Evolutionary conservation across 139 green algal genomes (phyloP), one percentile per base, ranked within the genome.

Genomic region (Tetradesmus obliquus): DNA sequence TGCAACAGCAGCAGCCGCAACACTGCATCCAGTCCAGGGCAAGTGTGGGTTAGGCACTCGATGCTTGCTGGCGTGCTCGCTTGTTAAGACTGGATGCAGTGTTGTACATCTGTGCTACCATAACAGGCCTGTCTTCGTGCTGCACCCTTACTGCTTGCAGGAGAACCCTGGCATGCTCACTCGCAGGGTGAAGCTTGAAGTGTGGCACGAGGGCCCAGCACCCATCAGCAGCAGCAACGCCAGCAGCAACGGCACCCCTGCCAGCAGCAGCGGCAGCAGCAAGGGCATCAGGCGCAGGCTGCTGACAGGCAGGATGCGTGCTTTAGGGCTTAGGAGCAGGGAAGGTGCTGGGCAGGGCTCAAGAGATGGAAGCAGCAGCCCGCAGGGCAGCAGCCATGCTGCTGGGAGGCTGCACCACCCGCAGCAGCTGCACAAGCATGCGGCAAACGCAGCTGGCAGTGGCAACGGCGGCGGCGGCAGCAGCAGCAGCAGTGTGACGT

Each of bases 121-220:
- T 45, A 45, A 45, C 32, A 45, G 32, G 32, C 32, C 32, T 45
- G 32, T 45, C 32, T 45, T 45, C 32, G 32, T 76, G 17, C 17
- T 76, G 66, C 66, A 5, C n/a, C 5, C n/a, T 7, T 5, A 5
- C 66, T 24, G 66, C 66, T 76, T 76, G 66, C 66, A 83, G 32
- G 86, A 90, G 76, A 90, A 84, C 54, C 7, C 71, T 5, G 32
- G 86, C 24, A 22, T 55, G 71, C 24, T 90, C 4, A 84, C 86
- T 12, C 22, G 71, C 15, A 83, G 86, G 80, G 20, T 90, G 5
- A 90, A 90, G 86, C 8, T 90, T 24, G 85, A 89, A 19, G 62
- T 89, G 8, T 89, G 85, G 85, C 85, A 89, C 17, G 85, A 89
- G 51, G 85, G 45, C 13, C 45, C 85, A 8, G 5, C 66, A 20